phyloP scores from a whole-genome alignment of 2,329 filamentous ascomycete species.

The Hypoxylon rubiginosum region DNA sequence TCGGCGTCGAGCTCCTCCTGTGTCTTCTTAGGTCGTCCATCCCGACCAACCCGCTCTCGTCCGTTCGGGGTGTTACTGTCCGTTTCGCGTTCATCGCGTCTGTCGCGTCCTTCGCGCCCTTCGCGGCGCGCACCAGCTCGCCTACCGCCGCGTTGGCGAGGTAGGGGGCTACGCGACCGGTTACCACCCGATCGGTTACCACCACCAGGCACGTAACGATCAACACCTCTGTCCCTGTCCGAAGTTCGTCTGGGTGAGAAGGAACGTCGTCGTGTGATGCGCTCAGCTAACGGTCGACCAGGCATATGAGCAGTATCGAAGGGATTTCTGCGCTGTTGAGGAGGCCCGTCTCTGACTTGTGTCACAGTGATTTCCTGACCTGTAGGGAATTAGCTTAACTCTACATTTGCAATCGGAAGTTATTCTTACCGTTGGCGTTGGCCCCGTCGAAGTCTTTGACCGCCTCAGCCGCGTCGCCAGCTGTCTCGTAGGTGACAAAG shows the following conservation, averaged over 20 bases:
- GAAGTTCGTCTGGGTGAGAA: slow-evolving; percentile 63
- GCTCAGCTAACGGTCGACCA: slow-evolving; percentile 70
- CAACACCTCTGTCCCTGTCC: slow-evolving; percentile 74
- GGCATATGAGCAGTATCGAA: slow-evolving; percentile 69
- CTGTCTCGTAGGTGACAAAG: slow-evolving; percentile 82
- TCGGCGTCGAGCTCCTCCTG: slow-evolving; percentile 95
- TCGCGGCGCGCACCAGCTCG: slow-evolving; percentile 62
- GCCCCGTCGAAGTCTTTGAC: slow-evolving; percentile 88
- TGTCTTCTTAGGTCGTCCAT: slow-evolving; percentile 82
- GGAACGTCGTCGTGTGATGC: slow-evolving; percentile 77
- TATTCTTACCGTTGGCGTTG: slow-evolving; percentile 80
- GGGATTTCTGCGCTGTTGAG: slow-evolving; percentile 65
- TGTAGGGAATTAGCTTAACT: slow-evolving; percentile 46
- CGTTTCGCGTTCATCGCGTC: background rate
- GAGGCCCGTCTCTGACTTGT: slow-evolving; percentile 66
- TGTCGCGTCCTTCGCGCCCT: slow-evolving; percentile 40
- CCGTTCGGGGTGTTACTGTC: slow-evolving; percentile 51
- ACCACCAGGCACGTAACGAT: slow-evolving; percentile 80
- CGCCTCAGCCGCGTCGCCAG: slow-evolving; percentile 79
- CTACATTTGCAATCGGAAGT: too few relatives aligned
- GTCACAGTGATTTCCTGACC: slow-evolving; percentile 85
- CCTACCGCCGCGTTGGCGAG: slow-evolving; percentile 63
- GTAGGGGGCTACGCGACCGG: slow-evolving; percentile 73
- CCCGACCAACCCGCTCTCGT: slow-evolving; percentile 60
- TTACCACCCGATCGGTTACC: too few relatives aligned